A percentile compares a stretch with the other conserved stretches of the same genome.
phyloP scores from a whole-genome alignment of 306 rosid genomes.

The Malus asiatica region DNA sequence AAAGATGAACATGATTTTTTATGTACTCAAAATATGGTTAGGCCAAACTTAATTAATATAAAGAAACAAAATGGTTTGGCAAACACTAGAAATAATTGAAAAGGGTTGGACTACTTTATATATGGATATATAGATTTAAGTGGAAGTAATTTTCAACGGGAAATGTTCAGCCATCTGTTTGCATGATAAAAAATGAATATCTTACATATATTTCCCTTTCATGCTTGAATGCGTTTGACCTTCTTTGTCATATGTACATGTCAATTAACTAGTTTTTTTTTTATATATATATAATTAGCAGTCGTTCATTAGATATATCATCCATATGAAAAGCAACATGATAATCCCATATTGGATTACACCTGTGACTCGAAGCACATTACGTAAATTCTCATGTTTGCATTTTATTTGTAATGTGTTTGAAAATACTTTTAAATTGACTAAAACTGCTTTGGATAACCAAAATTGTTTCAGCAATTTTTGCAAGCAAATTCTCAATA shows the following conservation, averaged over 20 bases:
- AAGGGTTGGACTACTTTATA: neutral
- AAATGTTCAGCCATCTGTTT: neutral
- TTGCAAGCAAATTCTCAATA: no score
- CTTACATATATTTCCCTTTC: neutral
- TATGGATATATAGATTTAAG: neutral
- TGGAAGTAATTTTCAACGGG: neutral
- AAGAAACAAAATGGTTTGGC: neutral
- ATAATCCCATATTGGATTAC: neutral
- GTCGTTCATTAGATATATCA: no score
- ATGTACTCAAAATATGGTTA: neutral
- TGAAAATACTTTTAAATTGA: no score
- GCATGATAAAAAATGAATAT: neutral
- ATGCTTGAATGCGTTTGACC: constrained; percentile 3
- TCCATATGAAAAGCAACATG: neutral
- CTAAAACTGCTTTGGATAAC: neutral
- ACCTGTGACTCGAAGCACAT: neutral
- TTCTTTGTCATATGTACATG: neutral
- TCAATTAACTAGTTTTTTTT: neutral
- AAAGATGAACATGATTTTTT: neutral
- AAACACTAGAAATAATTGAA: neutral
- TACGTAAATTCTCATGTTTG: neutral
- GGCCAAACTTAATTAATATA: neutral
- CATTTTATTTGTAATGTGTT: no score
- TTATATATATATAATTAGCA: no score
- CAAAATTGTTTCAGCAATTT: neutral